Percentiles rank a stretch among this genome's conserved stretches.
Conservation (phyloP, 2,329 filamentous ascomycete genomes). For the Arthrobotrys conoides region DNA sequence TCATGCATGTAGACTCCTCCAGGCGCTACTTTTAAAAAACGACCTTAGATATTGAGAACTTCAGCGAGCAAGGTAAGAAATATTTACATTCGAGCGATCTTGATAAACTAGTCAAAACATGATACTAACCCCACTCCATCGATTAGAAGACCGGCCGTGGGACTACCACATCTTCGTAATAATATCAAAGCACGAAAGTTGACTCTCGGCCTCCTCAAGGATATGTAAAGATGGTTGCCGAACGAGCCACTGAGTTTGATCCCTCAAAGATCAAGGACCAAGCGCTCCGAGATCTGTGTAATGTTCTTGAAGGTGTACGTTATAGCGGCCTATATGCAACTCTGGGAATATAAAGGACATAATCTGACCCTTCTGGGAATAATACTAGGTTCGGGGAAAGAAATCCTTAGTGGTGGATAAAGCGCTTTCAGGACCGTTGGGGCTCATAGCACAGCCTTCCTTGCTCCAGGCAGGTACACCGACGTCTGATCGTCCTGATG, state of each 20-base stretch:
- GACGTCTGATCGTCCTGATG: neutral
- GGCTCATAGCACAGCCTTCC: slow-evolving; percentile 93
- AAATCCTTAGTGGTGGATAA: slow-evolving; percentile 97
- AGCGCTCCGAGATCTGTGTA: slow-evolving; percentile 88
- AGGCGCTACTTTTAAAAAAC: neutral
- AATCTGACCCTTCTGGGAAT: slow-evolving; percentile 1
- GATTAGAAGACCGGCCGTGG: neutral
- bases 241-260: slow-evolving; percentile 71
- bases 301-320: slow-evolving; percentile 95
- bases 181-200: neutral
- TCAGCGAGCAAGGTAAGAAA: neutral
- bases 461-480: slow-evolving; percentile 63
- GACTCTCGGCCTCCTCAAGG: neutral
- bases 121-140: neutral
- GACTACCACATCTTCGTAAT: neutral
- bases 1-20: slow-evolving; percentile 11
- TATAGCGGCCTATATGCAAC: neutral
- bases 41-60: neutral
- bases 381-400: slow-evolving; percentile 90
- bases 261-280: slow-evolving; percentile 82
- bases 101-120: neutral
- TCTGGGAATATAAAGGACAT: slow-evolving; percentile 47
- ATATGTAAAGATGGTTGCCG: slow-evolving; percentile 45
- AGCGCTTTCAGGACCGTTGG: slow-evolving; percentile 88
- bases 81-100: neutral